These are phyloP conservation scores for Hysterium pulicare DNA, from an alignment of 2,329 filamentous ascomycete species.

Conservation along the genomic window DNA sequence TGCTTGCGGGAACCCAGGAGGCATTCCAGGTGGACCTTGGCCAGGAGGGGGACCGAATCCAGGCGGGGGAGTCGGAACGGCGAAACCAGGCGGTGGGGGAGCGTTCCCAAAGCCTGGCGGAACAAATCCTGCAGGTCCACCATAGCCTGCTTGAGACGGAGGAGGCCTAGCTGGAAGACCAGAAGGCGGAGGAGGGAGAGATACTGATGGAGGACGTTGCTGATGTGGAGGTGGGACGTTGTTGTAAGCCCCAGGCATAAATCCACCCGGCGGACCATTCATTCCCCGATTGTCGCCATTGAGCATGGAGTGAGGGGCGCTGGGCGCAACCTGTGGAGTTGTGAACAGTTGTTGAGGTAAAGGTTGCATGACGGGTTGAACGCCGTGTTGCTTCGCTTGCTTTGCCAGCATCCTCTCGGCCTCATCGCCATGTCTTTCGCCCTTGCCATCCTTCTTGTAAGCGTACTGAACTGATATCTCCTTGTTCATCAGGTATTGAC, in stretches of 20 bases:
- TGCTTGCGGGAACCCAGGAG: conserved; percentile 23
- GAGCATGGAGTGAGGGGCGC: conserved; percentile 44
- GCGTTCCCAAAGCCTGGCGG: conserved; percentile 41
- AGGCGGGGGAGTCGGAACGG: conserved; percentile 45
- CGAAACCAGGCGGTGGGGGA: conserved; percentile 32
- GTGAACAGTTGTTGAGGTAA: conserved; percentile 72
- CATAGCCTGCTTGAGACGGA: conserved; percentile 64
- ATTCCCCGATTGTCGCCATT: conserved; percentile 34
- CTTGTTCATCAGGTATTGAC: conserved; percentile 95
- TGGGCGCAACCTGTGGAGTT: too few relatives aligned
- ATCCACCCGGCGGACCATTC: conserved; percentile 33
- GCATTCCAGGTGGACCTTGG: conserved; percentile 18
- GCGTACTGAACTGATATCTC: conserved; percentile 96
- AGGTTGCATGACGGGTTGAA: conserved; percentile 75
- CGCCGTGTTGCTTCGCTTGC: conserved; percentile 91
- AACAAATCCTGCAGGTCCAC: conserved; percentile 57
- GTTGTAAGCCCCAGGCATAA: conserved; percentile 29
- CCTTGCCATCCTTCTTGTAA: conserved; percentile 98
- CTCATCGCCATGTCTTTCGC: conserved; percentile 90
- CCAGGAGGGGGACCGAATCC: conserved; percentile 43
- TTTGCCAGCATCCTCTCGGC: conserved; percentile 88
- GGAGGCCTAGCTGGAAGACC: conserved; percentile 67
- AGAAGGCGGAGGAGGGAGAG: conserved; percentile 58
- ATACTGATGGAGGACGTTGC: conserved; percentile 33
- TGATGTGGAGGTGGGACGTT: conserved; percentile 39